Evolutionary conservation across 164 flowering plant genomes (phyloP), one percentile per base, ranked within the genome.

Genomic region (Stephania yunnanensis): DNA sequence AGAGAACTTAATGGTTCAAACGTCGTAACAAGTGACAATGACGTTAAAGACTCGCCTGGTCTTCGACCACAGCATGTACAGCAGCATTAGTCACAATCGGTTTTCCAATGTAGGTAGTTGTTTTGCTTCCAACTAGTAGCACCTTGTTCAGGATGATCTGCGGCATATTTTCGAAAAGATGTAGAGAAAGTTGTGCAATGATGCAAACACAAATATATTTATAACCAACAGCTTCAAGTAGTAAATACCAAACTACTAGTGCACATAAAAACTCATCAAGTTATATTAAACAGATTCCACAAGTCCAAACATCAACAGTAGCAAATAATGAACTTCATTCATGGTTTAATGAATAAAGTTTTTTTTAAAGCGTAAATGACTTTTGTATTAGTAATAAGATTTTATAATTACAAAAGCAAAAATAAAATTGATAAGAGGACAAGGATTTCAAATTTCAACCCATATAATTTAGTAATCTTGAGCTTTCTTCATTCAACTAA

Each of bases 1-100:
- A 6, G 70, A 8, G 15, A 42, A 71, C 17, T 48, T 71, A 20
- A 48, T 53, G 48, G 30, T 48, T 71, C 46, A 53, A 10, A 53
- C 50, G 30, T 22, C 53, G n/a, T 29, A 10, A 53, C 50, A 50
- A 10, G 55, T 15, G 15, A 17, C 55, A 9, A 50, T 50, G 69
- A 30, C 17, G 36, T 78, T 3, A 9, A 50, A 10, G 69, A 30
- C 17, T 45, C 77, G 93, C 98, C 86, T 91, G 92, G 77, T 93
- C 98, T 80, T 95, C 99, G 30, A 95, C 95, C 25, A 93, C 90
- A 8, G 99, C 99, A 87, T 95, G 96, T 15, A 95, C 99, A 45
- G 83, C 90, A 73, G 99, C 97, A 84, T 93, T 90, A 11, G 88
- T 77, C 75, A 95, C 99, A 3, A 95, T 78, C 20, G 98, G 99